Percentiles rank a stretch among this genome's conserved stretches.
Conservation (phyloP, 192 early-diverging fungal genomes). For the Coemansia asiatica region DNA sequence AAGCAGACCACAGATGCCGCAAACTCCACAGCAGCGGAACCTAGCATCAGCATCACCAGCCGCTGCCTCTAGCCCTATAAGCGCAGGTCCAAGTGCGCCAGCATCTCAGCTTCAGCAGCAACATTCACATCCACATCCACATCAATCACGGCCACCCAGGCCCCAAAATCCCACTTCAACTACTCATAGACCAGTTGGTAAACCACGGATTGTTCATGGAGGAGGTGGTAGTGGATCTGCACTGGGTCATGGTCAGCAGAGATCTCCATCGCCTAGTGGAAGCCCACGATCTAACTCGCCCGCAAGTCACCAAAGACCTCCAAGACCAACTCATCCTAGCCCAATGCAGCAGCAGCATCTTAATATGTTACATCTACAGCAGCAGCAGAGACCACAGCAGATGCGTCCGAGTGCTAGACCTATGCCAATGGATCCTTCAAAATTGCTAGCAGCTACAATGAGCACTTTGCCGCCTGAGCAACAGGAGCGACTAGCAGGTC, state of each 20-base stretch:
- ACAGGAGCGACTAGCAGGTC: constrained; percentile 39
- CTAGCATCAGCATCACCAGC: not conserved
- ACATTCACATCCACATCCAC: not conserved
- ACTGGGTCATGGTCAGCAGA: constrained; percentile 12
- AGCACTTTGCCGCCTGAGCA: constrained; percentile 38
- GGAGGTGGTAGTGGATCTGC: constrained; percentile 1
- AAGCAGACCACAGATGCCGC: not conserved
- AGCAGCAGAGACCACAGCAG: constrained; percentile 19
- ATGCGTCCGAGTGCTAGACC: constrained; percentile 10
- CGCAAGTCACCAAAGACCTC: not conserved
- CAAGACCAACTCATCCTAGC: constrained; percentile 8
- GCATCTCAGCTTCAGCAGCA: not conserved
- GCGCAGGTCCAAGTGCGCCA: not conserved
- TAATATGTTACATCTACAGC: constrained; percentile 3
- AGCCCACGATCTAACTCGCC: constrained; percentile 17
- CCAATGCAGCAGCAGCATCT: constrained; percentile 8
- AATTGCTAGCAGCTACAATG: constrained; percentile 44
- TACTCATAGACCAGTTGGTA: not conserved
- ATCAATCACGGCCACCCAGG: not conserved
- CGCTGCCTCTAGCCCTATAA: not conserved
- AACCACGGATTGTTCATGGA: not conserved
- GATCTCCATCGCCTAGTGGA: constrained; percentile 14
- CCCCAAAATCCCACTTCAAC: not conserved
- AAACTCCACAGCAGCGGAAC: not conserved
- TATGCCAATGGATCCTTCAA: constrained; percentile 30